Conservation (phyloP, 305 asterid species). For the Euphrasia arctica region DNA sequence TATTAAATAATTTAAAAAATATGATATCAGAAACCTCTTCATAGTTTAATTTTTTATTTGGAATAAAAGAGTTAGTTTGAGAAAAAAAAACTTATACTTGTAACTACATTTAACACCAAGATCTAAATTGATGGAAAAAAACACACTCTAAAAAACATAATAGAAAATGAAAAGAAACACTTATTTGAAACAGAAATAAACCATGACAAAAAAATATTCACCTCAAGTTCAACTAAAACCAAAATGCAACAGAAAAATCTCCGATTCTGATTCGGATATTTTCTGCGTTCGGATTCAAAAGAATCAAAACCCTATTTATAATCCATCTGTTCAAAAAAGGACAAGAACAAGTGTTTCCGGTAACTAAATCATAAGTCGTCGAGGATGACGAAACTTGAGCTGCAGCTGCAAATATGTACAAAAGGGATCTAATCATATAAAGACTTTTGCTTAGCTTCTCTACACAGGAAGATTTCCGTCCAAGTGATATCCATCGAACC, state of each 20-base stretch:
- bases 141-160: too few species aligned
- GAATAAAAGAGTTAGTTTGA: too few species aligned
- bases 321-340: background rate
- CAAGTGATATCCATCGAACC: slow-evolving; percentile 53
- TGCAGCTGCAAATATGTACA: slow-evolving; percentile 47
- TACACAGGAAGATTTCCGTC: slow-evolving; percentile 64
- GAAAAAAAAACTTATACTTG: too few species aligned
- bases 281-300: slow-evolving; percentile 15
- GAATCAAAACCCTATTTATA: slow-evolving; percentile 24
- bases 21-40: too few species aligned
- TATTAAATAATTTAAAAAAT: too few species aligned
- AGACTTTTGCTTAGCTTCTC: background rate
- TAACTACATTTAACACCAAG: too few species aligned
- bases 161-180: background rate
- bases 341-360: slow-evolving; percentile 6
- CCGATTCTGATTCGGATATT: background rate
- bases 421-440: slow-evolving; percentile 19
- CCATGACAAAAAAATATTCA: background rate
- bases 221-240: slow-evolving; percentile 22
- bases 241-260: slow-evolving; percentile 33
- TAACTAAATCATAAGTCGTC: slow-evolving; percentile 19
- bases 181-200: slow-evolving; percentile 18
- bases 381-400: slow-evolving; percentile 22
- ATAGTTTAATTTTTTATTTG: too few species aligned
- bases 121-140: too few species aligned